phyloP scores from a whole-genome alignment of 2,329 filamentous ascomycete species.

The Fusarium scirpi region DNA sequence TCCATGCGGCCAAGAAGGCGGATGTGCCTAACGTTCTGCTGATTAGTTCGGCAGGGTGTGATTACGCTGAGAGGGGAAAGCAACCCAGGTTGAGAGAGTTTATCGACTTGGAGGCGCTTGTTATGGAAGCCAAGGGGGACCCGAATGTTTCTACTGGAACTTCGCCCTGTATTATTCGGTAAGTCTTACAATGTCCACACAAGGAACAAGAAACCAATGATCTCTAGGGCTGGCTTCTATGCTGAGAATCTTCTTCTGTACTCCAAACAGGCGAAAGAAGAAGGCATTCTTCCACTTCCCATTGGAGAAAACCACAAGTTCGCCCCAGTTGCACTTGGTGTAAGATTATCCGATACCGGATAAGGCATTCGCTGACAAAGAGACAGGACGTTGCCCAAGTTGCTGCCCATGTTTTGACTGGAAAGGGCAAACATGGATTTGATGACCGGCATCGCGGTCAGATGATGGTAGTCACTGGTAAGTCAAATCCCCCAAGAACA shows the following conservation, averaged over 20 bases:
- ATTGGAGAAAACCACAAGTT: slow-evolving; percentile 27
- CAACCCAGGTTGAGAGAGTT: slow-evolving; percentile 65
- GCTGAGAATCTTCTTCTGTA: slow-evolving; percentile 20
- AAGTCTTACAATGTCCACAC: not conserved
- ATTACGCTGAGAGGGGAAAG: slow-evolving; percentile 59
- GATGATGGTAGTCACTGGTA: slow-evolving; percentile 24
- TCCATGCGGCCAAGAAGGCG: slow-evolving; percentile 15
- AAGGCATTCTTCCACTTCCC: slow-evolving; percentile 3
- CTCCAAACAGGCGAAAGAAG: slow-evolving; percentile 14
- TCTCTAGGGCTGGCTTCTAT: slow-evolving; percentile 13
- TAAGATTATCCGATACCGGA: fast-evolving
- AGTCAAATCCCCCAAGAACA: not conserved
- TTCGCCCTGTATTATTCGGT: slow-evolving; percentile 23
- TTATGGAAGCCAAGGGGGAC: slow-evolving; percentile 58
- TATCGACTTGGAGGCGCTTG: slow-evolving; percentile 60
- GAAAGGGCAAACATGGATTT: slow-evolving; percentile 24
- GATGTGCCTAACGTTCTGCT: slow-evolving; percentile 22
- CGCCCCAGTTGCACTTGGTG: slow-evolving; percentile 20
- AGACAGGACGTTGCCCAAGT: slow-evolving; percentile 21
- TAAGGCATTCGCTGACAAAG: fast-evolving
- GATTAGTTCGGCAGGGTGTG: slow-evolving; percentile 20
- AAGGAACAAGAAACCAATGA: not conserved
- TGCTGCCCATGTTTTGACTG: slow-evolving; percentile 21
- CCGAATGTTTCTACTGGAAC: not conserved
- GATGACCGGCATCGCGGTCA: slow-evolving; percentile 17